Percentiles rank a stretch among this genome's conserved stretches.
These are phyloP conservation scores for Ophiostoma piceae DNA, from an alignment of 2,329 filamentous ascomycete species.

Conservation along the genomic window DNA sequence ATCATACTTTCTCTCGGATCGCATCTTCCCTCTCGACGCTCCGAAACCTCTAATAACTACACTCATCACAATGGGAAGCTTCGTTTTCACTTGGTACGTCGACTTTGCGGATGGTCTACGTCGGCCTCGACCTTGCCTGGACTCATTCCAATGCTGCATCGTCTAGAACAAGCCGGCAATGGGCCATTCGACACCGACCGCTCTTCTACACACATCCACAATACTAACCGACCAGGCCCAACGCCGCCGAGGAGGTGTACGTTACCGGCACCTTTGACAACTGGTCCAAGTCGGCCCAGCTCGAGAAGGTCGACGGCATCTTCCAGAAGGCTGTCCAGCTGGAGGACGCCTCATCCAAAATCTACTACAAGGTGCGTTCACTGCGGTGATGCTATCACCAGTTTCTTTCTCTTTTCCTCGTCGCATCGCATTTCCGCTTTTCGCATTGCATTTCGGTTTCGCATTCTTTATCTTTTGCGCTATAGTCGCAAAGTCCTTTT, in stretches of 20 bases:
- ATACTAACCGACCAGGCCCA: slow-evolving; percentile 56
- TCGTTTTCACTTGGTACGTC: slow-evolving; percentile 62
- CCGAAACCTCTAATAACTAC: background rate
- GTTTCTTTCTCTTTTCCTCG: no score
- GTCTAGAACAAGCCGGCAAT: background rate
- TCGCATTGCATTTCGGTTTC: background rate
- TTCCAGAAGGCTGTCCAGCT: slow-evolving; percentile 81
- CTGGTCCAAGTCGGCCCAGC: slow-evolving; percentile 81
- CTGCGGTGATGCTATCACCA: background rate
- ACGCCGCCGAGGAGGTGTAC: slow-evolving; percentile 78
- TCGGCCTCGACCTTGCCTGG: background rate
- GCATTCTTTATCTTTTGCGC: background rate
- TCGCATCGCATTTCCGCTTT: background rate
- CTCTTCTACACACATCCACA: background rate
- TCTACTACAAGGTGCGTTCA: slow-evolving; percentile 80
- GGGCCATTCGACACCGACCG: no score
- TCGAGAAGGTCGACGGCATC: slow-evolving; percentile 66
- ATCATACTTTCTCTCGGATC: background rate
- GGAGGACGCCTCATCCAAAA: slow-evolving; percentile 61
- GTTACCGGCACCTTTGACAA: slow-evolving; percentile 95
- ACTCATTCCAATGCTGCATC: background rate
- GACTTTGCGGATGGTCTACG: background rate
- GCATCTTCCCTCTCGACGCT: background rate
- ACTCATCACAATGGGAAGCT: slow-evolving; percentile 52
- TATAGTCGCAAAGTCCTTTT: slow-evolving; percentile 6